Evolutionary conservation across 352 stramenopile species (phyloP), one percentile per base, ranked within the genome.

Genomic region (Pythium pyrilobum): DNA sequence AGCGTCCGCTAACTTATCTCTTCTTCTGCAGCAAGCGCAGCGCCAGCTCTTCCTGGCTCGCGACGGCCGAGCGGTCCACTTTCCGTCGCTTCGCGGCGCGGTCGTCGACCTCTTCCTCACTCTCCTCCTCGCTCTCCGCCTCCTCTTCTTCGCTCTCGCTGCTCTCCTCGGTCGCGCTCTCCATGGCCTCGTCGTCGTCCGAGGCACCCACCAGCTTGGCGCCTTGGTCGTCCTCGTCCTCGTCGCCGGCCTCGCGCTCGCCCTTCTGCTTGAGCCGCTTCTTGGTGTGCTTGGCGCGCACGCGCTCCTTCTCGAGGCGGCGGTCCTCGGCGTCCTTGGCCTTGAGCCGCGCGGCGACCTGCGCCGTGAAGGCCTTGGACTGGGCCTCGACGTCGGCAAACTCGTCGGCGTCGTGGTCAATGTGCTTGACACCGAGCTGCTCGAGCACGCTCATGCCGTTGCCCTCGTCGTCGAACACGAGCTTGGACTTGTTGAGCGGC

Each of bases 381-480:
- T 90, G 63, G 49, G 68, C 47, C 52, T 84, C 84, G 39, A 92
- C 75, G 51, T 92, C 71, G 0, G 79, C 77, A 49, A 91, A 84
- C 49, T 71, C 52, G 43, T 52, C 48, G 7, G 42, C 39, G 13
- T 51, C 43, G 7, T 52, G 62, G 41, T 72, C 60, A 33, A 62
- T 67, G 21, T 70, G 64, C 50, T 74, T 72, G 38, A 62, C 80
- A 1, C 72, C 64, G 32, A 95, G 64, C 24, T 71, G 63, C 49
- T 93, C 85, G 0, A 85, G 69, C 28, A 85, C 64, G 37, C 59
- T 80, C 55, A 82, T 60, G 38, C 69, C 71, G 59, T 96, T 92
- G 55, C 94, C 95, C 25, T 98, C 91, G 29, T 98, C 94, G 69
- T 98, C 89, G 58, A 98, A 98, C 49, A 97, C 79, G 51, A 97